phyloP scores from a whole-genome alignment of 1,284 basidiomycete genomes.

The Mrakiaceae sp. region DNA sequence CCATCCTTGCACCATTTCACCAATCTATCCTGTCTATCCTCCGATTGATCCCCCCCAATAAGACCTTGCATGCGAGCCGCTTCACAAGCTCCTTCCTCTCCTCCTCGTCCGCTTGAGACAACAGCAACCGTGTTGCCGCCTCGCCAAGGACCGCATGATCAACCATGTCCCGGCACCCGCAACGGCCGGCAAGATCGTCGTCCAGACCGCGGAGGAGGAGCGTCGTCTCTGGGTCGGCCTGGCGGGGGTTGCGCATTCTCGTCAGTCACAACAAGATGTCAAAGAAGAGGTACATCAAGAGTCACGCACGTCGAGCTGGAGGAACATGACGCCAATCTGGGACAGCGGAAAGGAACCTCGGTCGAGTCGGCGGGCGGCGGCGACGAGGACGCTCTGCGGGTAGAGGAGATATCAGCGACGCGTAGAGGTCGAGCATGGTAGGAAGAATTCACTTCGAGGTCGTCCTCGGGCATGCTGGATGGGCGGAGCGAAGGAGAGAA shows the following conservation, averaged over 20 bases:
- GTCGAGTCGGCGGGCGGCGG: conserved; percentile 22
- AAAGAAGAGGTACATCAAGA: not conserved
- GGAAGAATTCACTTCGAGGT: too few relatives aligned
- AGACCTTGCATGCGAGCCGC: conserved; percentile 9
- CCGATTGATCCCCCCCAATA: conserved; percentile 7
- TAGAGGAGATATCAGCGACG: not conserved
- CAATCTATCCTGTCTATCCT: conserved; percentile 2
- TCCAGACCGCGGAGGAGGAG: not conserved
- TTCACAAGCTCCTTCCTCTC: not conserved
- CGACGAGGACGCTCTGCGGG: conserved; percentile 22
- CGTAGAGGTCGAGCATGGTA: too few relatives aligned
- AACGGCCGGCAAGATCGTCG: not conserved
- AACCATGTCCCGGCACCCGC: conserved; percentile 6
- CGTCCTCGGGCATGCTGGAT: too few relatives aligned
- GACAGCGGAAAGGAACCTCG: conserved; percentile 20
- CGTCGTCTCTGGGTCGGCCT: not conserved
- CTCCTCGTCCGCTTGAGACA: not conserved
- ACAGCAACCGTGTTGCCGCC: not conserved
- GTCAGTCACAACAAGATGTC: not conserved
- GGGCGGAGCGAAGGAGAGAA: too few relatives aligned
- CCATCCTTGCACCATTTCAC: not conserved
- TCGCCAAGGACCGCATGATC: not conserved
- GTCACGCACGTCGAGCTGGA: conserved; percentile 19
- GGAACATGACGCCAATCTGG: conserved; percentile 26
- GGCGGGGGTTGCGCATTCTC: not conserved